Percentiles rank a stretch among this genome's conserved stretches.
These are phyloP conservation scores for Aspergillus cristatus DNA, from an alignment of 495 filamentous ascomycete genomes.

Conservation along the genomic window DNA sequence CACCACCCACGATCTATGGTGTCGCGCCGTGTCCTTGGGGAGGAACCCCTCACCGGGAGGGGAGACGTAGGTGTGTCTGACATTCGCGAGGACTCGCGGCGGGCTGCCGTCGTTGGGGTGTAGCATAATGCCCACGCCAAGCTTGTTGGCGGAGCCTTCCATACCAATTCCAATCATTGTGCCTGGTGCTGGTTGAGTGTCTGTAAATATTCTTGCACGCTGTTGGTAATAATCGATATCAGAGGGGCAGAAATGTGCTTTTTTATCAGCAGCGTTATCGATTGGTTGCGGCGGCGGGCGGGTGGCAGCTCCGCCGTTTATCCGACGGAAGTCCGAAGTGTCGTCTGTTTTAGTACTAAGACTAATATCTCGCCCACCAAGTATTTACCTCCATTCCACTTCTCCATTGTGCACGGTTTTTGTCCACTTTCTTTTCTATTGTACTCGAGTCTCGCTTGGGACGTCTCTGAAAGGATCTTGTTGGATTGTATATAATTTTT, in stretches of 20 bases:
- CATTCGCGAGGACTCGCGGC: conserved; percentile 78
- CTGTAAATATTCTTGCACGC: too few relatives aligned
- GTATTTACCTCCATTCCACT: too few relatives aligned
- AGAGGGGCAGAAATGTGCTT: conserved; percentile 12
- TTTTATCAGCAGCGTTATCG: conserved; percentile 20
- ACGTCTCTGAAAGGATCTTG: neutral
- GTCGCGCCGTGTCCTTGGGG: conserved; percentile 88
- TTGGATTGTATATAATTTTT: conserved; percentile 6
- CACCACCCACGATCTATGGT: conserved; percentile 82
- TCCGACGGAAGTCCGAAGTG: conserved; percentile 16
- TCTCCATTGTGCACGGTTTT: too few relatives aligned
- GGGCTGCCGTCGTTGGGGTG: conserved; percentile 57
- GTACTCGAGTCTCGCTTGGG: too few relatives aligned
- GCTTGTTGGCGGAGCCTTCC: conserved; percentile 96
- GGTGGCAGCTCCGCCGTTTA: conserved; percentile 16
- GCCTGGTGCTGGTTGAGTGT: neutral
- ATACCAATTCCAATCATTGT: conserved; percentile 81
- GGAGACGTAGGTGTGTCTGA: conserved; percentile 86
- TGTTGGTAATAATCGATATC: too few relatives aligned
- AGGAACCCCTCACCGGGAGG: conserved; percentile 92
- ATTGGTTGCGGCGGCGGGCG: conserved; percentile 10
- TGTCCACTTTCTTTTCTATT: too few relatives aligned
- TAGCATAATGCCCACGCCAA: conserved; percentile 85
- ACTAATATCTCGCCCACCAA: too few relatives aligned
- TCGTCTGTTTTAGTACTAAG: too few relatives aligned